A percentile compares a stretch with the other conserved stretches of the same genome.
Conservation (phyloP, 1,284 basidiomycete genomes). For the Trichosporon sp. region DNA sequence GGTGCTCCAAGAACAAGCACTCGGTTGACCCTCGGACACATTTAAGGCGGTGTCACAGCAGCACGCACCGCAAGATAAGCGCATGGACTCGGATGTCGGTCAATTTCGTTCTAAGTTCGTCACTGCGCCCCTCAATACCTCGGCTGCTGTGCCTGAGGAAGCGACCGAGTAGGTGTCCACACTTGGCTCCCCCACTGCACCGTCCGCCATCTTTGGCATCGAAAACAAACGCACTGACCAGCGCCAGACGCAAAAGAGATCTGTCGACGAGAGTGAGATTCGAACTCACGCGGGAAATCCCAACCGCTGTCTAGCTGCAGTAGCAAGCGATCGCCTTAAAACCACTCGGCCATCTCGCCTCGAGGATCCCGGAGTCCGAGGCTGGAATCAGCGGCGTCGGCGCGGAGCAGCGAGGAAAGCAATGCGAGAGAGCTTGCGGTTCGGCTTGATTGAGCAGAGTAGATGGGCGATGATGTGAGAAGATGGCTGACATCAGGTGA, state of each 20-base stretch:
- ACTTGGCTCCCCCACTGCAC: neutral
- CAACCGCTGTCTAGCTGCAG: neutral
- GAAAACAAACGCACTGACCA: no score
- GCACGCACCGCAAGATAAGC: neutral
- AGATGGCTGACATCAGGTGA: no score
- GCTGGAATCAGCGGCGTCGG: neutral
- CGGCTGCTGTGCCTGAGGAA: no score
- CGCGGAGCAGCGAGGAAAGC: neutral
- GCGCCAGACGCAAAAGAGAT: neutral
- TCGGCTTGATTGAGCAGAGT: no score
- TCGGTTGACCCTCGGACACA: no score
- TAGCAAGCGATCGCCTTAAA: neutral
- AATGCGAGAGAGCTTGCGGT: no score
- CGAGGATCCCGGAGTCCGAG: neutral
- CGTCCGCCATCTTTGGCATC: neutral
- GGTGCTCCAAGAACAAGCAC: no score
- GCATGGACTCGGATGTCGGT: neutral
- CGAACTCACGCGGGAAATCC: slow-evolving; percentile 2
- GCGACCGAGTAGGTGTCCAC: no score
- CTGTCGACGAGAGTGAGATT: neutral
- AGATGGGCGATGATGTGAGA: no score
- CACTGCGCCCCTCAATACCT: neutral
- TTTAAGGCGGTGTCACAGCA: no score
- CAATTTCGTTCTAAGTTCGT: neutral
- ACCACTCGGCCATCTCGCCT: neutral